These are phyloP conservation scores for Scytalidium lignicola DNA, from an alignment of 2,329 filamentous ascomycete genomes.

Conservation along the genomic window DNA sequence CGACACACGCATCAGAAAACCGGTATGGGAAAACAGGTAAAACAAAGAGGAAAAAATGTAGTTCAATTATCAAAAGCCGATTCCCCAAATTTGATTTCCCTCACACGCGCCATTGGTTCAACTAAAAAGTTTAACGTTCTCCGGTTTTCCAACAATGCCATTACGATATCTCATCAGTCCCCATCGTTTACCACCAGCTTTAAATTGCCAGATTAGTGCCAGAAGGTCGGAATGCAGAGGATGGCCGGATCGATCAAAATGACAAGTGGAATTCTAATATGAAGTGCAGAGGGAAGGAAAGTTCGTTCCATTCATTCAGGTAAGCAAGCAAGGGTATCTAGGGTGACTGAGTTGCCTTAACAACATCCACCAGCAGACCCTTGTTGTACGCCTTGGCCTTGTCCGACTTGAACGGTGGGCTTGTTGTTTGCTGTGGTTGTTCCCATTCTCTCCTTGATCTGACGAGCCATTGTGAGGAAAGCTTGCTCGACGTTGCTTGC, in stretches of 20 bases:
- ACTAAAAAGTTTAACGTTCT: neutral
- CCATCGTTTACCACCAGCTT: neutral
- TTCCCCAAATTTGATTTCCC: neutral
- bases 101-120: neutral
- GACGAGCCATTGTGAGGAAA: conserved; percentile 98
- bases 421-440: conserved; percentile 95
- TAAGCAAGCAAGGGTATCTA: conserved; percentile 7
- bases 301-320: conserved; percentile 17
- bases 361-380: conserved; percentile 85
- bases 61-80: neutral
- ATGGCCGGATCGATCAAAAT: conserved; percentile 21
- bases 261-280: conserved; percentile 25
- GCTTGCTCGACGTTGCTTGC: conserved; percentile 99
- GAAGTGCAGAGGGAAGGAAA: conserved; percentile 17
- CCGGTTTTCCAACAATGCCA: neutral
- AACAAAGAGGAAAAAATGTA: neutral
- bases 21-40: neutral
- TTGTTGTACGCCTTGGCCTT: conserved; percentile 89
- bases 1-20: neutral
- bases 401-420: conserved; percentile 91
- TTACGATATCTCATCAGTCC: neutral
- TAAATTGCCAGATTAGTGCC: neutral
- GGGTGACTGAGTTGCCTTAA: conserved; percentile 46
- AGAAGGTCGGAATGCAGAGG: conserved; percentile 22
- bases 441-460: conserved; percentile 99